Percentiles rank a stretch among this genome's conserved stretches.
phyloP scores from a whole-genome alignment of 805 yeast species.

The Brettanomyces bruxellensis region DNA sequence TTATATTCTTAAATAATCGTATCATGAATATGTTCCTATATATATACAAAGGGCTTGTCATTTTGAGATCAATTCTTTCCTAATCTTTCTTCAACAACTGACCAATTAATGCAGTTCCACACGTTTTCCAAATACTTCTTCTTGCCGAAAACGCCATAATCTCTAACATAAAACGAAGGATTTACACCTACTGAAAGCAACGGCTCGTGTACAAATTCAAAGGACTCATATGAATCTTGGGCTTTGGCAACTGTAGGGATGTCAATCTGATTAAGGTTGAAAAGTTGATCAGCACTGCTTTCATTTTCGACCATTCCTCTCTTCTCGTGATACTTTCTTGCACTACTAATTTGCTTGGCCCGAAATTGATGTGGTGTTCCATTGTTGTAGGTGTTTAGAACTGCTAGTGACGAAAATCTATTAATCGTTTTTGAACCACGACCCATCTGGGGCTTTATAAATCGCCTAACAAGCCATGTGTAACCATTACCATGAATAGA shows the following conservation, averaged over 20 bases:
- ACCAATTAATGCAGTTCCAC: conserved; percentile 82
- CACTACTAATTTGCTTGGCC: conserved; percentile 41
- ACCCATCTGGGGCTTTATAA: conserved; percentile 21
- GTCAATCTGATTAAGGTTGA: conserved; percentile 9
- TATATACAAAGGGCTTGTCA: background rate
- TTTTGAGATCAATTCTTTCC: background rate
- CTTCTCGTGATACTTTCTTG: conserved; percentile 22
- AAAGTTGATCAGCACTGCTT: conserved; percentile 5
- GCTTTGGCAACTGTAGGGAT: conserved; percentile 33
- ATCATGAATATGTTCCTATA: background rate
- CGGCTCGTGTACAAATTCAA: conserved; percentile 39
- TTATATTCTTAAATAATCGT: background rate
- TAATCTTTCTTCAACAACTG: conserved; percentile 47
- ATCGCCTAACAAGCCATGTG: conserved; percentile 77
- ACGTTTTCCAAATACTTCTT: conserved; percentile 61
- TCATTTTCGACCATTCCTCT: conserved; percentile 10
- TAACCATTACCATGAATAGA: conserved; percentile 82
- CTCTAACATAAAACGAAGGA: conserved; percentile 59
- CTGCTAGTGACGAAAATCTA: conserved; percentile 35
- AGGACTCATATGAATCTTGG: conserved; percentile 31
- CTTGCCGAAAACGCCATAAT: conserved; percentile 76
- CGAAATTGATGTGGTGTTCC: conserved; percentile 70
- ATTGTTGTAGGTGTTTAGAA: conserved; percentile 80
- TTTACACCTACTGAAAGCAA: conserved; percentile 64
- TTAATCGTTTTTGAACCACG: conserved; percentile 11